Evolutionary conservation across 1,139 yeast genomes (phyloP).

Genomic region (Saccharomyces pastorianus): DNA sequence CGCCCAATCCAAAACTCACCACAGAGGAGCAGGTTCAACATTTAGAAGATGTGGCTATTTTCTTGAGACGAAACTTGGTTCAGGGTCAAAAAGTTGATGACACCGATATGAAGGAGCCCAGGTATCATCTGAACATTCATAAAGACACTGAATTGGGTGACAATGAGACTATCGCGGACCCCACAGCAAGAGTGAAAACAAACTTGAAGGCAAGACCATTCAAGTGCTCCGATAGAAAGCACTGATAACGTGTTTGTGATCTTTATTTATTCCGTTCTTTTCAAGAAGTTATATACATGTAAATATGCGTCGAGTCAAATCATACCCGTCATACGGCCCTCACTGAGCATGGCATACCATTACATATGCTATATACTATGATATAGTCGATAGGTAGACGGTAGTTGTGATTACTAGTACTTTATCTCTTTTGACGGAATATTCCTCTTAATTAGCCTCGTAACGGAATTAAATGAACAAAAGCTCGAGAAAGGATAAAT

Average conservation of each 20-base stretch:
- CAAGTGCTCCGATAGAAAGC: conserved; percentile 1
- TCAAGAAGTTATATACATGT: neutral
- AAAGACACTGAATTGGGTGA: conserved; percentile 83
- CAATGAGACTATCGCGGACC: conserved; percentile 46
- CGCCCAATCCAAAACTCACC: conserved; percentile 35
- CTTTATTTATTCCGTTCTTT: neutral
- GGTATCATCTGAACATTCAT: conserved; percentile 56
- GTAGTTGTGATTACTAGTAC: neutral
- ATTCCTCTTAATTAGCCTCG: neutral
- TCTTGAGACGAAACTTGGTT: conserved; percentile 67
- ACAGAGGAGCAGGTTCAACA: conserved; percentile 49
- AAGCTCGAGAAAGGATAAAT: neutral
- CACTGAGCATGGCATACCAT: no score
- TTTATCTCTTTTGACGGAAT: neutral
- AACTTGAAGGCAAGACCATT: conserved; percentile 8
- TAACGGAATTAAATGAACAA: neutral
- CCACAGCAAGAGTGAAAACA: conserved; percentile 27
- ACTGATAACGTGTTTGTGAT: neutral
- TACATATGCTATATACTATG: no score
- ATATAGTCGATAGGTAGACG: no score
- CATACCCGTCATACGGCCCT: no score
- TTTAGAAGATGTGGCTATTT: conserved; percentile 59
- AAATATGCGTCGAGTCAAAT: neutral
- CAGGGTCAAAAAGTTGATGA: conserved; percentile 60
- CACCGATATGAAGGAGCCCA: conserved; percentile 30